phyloP scores from a whole-genome alignment of 2,329 filamentous ascomycete genomes.

The Trichoderma atrobrunneum region DNA sequence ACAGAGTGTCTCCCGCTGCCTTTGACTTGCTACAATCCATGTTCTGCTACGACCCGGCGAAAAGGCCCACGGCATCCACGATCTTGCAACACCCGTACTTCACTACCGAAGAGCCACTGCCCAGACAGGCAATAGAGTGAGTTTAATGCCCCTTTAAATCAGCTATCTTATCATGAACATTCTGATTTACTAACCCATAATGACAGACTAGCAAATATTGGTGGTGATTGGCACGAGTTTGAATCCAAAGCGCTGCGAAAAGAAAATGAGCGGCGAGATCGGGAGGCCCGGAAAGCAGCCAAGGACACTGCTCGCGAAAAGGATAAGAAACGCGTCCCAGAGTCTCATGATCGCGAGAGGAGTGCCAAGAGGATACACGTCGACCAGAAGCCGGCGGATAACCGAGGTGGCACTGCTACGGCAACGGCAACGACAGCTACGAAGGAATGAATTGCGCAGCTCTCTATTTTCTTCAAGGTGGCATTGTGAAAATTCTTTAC shows the following conservation, averaged over 20 bases:
- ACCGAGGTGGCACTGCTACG: not conserved
- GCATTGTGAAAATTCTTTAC: not conserved
- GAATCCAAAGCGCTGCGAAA: slow-evolving; percentile 93
- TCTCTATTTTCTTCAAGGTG: not conserved
- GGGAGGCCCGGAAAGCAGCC: slow-evolving; percentile 48
- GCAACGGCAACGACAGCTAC: not conserved
- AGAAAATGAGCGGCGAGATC: slow-evolving; percentile 71
- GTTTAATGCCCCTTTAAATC: slow-evolving; percentile 35
- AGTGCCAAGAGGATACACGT: slow-evolving; percentile 37
- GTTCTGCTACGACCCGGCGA: slow-evolving; percentile 84
- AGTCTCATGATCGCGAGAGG: slow-evolving; percentile 31
- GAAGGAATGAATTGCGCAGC: not conserved
- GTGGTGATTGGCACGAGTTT: slow-evolving; percentile 98
- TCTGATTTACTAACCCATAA: slow-evolving; percentile 20
- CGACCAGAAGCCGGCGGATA: slow-evolving; percentile 26
- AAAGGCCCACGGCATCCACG: slow-evolving; percentile 78
- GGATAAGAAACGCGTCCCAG: slow-evolving; percentile 42
- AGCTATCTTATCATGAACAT: slow-evolving; percentile 20
- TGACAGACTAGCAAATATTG: slow-evolving; percentile 67
- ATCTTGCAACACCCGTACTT: slow-evolving; percentile 90
- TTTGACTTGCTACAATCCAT: slow-evolving; percentile 80
- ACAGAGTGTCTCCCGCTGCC: slow-evolving; percentile 72
- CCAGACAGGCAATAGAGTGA: slow-evolving; percentile 78
- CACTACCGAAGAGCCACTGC: slow-evolving; percentile 70
- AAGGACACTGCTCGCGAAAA: slow-evolving; percentile 38